These are phyloP conservation scores for Phlebiopsis flavidoalba DNA, from an alignment of 768 basidiomycete genomes.

Conservation along the genomic window DNA sequence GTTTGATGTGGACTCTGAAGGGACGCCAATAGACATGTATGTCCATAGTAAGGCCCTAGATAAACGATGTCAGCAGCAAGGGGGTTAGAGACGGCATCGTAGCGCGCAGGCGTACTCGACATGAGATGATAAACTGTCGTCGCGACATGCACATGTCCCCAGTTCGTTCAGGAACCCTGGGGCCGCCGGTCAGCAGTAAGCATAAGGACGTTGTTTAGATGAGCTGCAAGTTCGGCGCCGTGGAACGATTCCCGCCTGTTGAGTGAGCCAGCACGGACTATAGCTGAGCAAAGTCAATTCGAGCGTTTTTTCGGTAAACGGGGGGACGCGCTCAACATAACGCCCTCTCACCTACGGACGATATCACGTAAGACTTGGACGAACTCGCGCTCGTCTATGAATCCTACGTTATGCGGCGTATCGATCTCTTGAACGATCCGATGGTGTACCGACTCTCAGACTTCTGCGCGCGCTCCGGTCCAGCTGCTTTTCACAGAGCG, in stretches of 20 bases:
- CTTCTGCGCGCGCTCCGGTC: neutral
- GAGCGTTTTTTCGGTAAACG: too few species aligned
- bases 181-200: neutral
- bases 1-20: neutral
- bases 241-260: neutral
- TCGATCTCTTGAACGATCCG: conserved; percentile 4
- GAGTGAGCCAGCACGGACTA: neutral
- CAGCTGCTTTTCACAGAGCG: neutral
- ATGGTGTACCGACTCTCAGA: neutral
- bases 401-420: neutral
- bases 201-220: conserved; percentile 3
- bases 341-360: neutral
- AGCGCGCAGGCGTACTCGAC: neutral
- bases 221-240: conserved; percentile 6
- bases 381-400: neutral
- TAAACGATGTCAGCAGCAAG: too few species aligned
- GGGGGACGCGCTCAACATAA: neutral
- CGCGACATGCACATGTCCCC: conserved; percentile 1
- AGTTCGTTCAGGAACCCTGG: conserved; percentile 5
- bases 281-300: neutral
- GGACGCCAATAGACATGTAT: conserved; percentile 9
- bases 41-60: too few species aligned
- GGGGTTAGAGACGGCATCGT: too few species aligned
- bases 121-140: neutral
- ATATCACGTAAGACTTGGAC: neutral